Evolutionary conservation across 176 grass and related monocot species (phyloP).

Genomic region (Oryza nivara): DNA sequence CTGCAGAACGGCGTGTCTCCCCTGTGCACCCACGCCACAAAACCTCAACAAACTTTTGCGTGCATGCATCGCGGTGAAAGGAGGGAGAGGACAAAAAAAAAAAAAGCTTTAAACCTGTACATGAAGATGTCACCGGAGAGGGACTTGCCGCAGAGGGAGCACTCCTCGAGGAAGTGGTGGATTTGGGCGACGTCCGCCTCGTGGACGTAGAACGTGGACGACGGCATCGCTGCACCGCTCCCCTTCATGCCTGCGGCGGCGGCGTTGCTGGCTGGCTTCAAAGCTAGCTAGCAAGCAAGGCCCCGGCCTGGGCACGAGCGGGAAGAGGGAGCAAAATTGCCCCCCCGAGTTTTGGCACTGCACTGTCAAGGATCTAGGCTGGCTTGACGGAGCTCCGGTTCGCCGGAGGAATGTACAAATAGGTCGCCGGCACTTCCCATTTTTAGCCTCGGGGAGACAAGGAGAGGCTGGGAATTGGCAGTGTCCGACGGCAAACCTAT

Average conservation of each 20-base stretch:
- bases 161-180: slow-evolving; percentile 68
- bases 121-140: slow-evolving; percentile 76
- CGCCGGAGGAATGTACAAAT: slow-evolving; percentile 29
- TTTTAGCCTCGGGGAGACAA: slow-evolving; percentile 21
- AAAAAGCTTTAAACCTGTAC: slow-evolving; percentile 41
- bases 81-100: too few species aligned
- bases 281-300: background rate
- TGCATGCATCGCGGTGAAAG: too few species aligned
- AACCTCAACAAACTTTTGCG: too few species aligned
- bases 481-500: background rate
- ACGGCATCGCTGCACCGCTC: slow-evolving; percentile 51
- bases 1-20: slow-evolving; percentile 93
- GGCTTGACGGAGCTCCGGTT: slow-evolving; percentile 8
- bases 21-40: slow-evolving; percentile 50
- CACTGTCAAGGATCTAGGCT: slow-evolving; percentile 40
- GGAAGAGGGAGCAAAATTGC: slow-evolving; percentile 46
- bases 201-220: slow-evolving; percentile 62
- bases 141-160: slow-evolving; percentile 57
- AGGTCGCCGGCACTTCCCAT: slow-evolving; percentile 29
- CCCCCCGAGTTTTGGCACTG: slow-evolving; percentile 49
- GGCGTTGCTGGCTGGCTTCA: background rate
- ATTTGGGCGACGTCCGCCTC: slow-evolving; percentile 42
- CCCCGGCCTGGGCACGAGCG: slow-evolving; percentile 30
- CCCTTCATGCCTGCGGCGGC: slow-evolving; percentile 48
- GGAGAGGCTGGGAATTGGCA: slow-evolving; percentile 31